phyloP scores from a whole-genome alignment of 352 stramenopile species.

The Peronospora farinosa region DNA sequence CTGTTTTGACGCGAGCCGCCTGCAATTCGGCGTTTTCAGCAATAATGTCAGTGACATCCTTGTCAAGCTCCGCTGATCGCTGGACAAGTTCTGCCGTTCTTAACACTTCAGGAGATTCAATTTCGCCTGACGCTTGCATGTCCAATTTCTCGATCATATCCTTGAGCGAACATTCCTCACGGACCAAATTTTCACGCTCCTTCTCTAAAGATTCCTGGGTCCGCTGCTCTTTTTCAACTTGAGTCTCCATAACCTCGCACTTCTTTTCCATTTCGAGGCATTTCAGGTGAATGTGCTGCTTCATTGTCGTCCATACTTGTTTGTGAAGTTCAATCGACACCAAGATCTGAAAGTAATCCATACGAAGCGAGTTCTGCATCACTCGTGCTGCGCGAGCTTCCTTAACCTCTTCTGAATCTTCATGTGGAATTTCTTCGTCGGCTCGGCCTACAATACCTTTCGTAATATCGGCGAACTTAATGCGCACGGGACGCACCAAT shows the following conservation, averaged over 20 bases:
- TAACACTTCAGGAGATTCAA: conserved; percentile 60
- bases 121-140: conserved; percentile 43
- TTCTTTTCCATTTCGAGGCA: conserved; percentile 52
- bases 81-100: conserved; percentile 49
- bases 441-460: conserved; percentile 82
- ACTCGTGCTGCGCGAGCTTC: conserved; percentile 49
- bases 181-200: conserved; percentile 48
- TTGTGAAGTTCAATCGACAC: conserved; percentile 72
- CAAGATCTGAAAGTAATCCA: conserved; percentile 72
- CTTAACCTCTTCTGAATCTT: conserved; percentile 71
- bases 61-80: conserved; percentile 50
- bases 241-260: conserved; percentile 39
- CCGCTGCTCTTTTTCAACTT: conserved; percentile 43
- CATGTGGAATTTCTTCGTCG: conserved; percentile 45
- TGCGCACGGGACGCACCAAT: conserved; percentile 55
- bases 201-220: conserved; percentile 45
- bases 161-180: conserved; percentile 47
- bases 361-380: conserved; percentile 57
- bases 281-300: conserved; percentile 41
- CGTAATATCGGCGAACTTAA: conserved; percentile 78
- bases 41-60: conserved; percentile 67
- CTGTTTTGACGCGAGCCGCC: conserved; percentile 37
- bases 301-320: conserved; percentile 66
- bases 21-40: conserved; percentile 66
- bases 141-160: conserved; percentile 58